Conservation (phyloP, 257 asterid species). For the Solanum sitiens region DNA sequence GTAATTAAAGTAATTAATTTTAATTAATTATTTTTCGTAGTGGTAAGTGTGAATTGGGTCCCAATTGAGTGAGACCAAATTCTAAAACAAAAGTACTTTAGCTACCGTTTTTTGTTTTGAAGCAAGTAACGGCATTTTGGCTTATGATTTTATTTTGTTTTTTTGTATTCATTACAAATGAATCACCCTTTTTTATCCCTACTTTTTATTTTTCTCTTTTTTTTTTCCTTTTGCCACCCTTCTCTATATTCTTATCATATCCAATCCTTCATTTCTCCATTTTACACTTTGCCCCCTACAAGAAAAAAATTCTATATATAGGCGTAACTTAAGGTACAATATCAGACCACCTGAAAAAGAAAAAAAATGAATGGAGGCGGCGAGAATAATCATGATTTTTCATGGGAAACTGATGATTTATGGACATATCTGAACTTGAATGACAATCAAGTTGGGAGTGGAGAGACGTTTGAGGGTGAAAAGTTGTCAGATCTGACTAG, state of each 20-base stretch:
- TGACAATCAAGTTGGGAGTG: background rate
- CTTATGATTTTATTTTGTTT: slow-evolving; percentile 22
- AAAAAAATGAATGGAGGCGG: slow-evolving; percentile 28
- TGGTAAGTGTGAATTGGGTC: background rate
- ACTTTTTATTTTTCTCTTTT: background rate
- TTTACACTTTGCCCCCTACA: background rate
- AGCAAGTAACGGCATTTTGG: slow-evolving; percentile 47
- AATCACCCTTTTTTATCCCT: background rate
- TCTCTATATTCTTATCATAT: background rate
- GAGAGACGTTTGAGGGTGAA: slow-evolving; percentile 6
- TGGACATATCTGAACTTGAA: slow-evolving; percentile 27
- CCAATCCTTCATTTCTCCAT: background rate
- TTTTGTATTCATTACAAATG: background rate
- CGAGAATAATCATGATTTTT: slow-evolving; percentile 2
- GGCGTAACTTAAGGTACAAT: background rate
- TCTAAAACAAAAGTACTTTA: background rate
- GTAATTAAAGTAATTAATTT: background rate
- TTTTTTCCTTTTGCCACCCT: background rate
- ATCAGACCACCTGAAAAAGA: background rate
- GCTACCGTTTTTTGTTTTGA: slow-evolving; percentile 26
- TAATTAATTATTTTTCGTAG: background rate
- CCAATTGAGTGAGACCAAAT: background rate
- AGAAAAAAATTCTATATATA: background rate
- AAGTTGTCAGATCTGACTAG: background rate
- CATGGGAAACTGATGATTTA: slow-evolving; percentile 10